Percentiles rank a stretch among this genome's conserved stretches.
Conservation (phyloP, 306 rosid species). For the Dryas drummondii region DNA sequence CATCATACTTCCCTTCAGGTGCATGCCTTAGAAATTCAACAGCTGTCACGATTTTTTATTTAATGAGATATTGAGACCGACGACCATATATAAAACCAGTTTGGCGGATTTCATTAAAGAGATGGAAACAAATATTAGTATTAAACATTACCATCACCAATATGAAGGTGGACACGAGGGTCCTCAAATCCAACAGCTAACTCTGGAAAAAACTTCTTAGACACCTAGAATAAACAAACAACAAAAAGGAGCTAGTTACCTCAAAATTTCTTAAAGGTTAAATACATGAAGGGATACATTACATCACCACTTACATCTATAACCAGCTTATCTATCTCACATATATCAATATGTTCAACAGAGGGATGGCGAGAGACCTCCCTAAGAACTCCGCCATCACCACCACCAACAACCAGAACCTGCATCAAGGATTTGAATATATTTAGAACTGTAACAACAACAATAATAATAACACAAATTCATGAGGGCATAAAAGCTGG, state of each 20-base stretch:
- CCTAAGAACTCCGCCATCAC: slow-evolving; percentile 96
- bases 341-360: slow-evolving; percentile 85
- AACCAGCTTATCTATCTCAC: slow-evolving; percentile 98
- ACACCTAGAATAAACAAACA: slow-evolving; percentile 54
- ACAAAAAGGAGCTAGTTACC: slow-evolving; percentile 24
- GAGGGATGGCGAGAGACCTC: slow-evolving; percentile 87
- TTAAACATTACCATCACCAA: slow-evolving; percentile 70
- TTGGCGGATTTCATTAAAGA: slow-evolving; percentile 15
- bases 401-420: slow-evolving; percentile 99
- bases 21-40: slow-evolving; percentile 64
- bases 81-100: background rate
- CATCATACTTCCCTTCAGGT: slow-evolving; percentile 81
- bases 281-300: background rate
- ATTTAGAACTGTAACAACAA: background rate
- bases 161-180: slow-evolving; percentile 87
- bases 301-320: slow-evolving; percentile 68
- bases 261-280: slow-evolving; percentile 7
- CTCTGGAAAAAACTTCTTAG: slow-evolving; percentile 73
- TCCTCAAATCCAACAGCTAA: slow-evolving; percentile 93
- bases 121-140: slow-evolving; percentile 4
- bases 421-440: slow-evolving; percentile 25
- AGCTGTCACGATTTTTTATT: slow-evolving; percentile 45
- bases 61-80: slow-evolving; percentile 2
- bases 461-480: background rate
- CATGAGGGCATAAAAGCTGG: background rate